Evolutionary conservation across 2,329 filamentous ascomycete species (phyloP), one percentile per base, ranked within the genome.

Genomic region (Aspergillus fructus): DNA sequence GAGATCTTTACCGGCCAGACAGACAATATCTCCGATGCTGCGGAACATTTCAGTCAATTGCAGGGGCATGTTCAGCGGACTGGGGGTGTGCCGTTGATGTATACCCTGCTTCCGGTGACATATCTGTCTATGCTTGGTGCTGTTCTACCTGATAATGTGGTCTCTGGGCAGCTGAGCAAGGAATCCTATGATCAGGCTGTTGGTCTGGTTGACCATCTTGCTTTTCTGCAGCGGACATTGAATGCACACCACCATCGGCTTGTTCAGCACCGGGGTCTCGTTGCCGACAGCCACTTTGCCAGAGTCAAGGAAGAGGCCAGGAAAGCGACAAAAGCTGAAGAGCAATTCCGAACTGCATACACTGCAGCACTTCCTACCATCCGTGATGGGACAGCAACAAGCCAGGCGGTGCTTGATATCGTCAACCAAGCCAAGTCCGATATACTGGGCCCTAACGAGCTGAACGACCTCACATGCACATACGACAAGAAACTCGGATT

Each of bases 121-220:
- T 55, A 49, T 17, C 46, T 55, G 13, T 46, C 50, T 13, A 55
- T 47, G 30, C 46, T 55, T 4, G 53, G 53, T 2, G 53, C 53
- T 13, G 11, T 50, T 21, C 27, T 55, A 4, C 17, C 46, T 3
- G 34, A 30, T 0, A 19, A 55, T 24, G 17, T 21, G 3, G 21
- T 30, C n/a, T 39, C 46, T 0, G 46, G 53, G 5, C 53, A 55
- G 40, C 24, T 50, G 7, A 50, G 53, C n/a, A 27, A 27, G 1
- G 47, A 50, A 37, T 49, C 46, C 11, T 55, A 55, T 40, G 53
- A 46, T 5, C 30, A 39, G 15, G 19, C 45, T 0, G 17, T 55
- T 5, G 39, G 19, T 1, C 39, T 55, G 5, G 33, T 55, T 9
- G 53, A 50, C 34, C 17, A 21, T 11, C 30, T 55, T 7, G 23